Conservation (phyloP, 768 basidiomycete genomes). For the Tulasnella sp. region DNA sequence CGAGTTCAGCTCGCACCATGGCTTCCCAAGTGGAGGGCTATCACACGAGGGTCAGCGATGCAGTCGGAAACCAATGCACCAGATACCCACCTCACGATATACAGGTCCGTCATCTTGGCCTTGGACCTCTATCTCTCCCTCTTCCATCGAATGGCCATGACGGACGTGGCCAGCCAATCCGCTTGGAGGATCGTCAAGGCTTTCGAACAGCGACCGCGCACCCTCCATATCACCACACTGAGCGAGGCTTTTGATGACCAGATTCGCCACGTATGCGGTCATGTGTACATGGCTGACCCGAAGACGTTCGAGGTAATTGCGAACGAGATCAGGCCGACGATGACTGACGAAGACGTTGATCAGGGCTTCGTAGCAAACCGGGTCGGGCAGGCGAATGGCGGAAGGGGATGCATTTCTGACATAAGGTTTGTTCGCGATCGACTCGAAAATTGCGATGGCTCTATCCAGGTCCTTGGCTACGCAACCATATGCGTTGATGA, state of each 20-base stretch:
- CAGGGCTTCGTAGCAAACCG: conserved; percentile 84
- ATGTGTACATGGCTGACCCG: conserved; percentile 63
- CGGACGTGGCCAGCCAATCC: conserved; percentile 74
- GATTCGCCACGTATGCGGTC: conserved; percentile 94
- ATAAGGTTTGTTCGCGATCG: conserved; percentile 56
- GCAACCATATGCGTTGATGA: conserved; percentile 88
- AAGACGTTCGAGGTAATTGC: conserved; percentile 62
- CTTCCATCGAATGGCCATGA: conserved; percentile 35
- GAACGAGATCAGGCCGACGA: conserved; percentile 73
- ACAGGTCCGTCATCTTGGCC: conserved; percentile 50
- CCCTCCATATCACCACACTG: conserved; percentile 63
- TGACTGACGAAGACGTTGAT: conserved; percentile 80
- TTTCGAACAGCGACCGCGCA: conserved; percentile 75
- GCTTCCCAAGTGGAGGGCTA: conserved; percentile 92
- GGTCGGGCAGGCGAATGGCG: conserved; percentile 57
- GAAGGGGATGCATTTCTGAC: conserved; percentile 37
- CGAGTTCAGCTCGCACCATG: conserved; percentile 91
- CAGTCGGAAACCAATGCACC: conserved; percentile 21
- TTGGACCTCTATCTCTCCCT: neutral
- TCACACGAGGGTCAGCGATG: neutral
- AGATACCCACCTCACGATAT: conserved; percentile 67
- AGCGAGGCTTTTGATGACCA: conserved; percentile 67
- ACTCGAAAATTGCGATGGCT: conserved; percentile 73
- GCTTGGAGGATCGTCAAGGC: conserved; percentile 69
- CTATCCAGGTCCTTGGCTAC: conserved; percentile 70